Evolutionary conservation across 2,329 filamentous ascomycete species (phyloP), one percentile per base, ranked within the genome.

Genomic region (Neonectria neomacrospora): DNA sequence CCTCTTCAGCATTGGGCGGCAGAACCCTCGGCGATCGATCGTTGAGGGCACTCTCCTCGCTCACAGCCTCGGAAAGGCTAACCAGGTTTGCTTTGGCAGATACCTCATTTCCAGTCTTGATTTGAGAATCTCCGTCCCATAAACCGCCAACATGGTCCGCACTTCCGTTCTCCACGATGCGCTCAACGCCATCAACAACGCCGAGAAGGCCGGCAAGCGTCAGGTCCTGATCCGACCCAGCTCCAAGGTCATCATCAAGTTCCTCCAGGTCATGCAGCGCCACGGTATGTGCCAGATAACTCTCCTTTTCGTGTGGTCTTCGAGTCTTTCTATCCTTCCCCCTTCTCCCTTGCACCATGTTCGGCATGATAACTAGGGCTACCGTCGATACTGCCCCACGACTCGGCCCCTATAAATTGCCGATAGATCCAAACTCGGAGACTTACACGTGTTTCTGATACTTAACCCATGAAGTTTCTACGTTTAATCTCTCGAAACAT

Each of bases 301-400:
- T 28, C 12, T 26, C 54, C 22, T 47, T 20, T 34, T 14, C 14
- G 34, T n/a, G 34, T 7, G 16, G 1, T 37, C 52, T 42, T 18
- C 20, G 55, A 52, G 37, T 48, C 37, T 47, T 9, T 42, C 34
- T 32, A 14, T n/a, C 42, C 44, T 23, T 34, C 32, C 28, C 55
- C 54, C 59, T 58, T 62, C 58, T 63, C 52, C 53, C 7, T 48
- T 48, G 23, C 45, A 48, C 45, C 72, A 72, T 75, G 77, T 90
- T 96, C 96, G 95, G 94, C 91, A 91, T 97, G 93, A 98, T 98
- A 98, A 98, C 96, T 99, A 97, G 95, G 81, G 93, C 91, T 90
- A 93, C 89, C 89, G 90, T 95, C 90, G 88, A 88, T 81, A 72
- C 73, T 73, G 81, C 85, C 82, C 86, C 83, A 97, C 94, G 92